phyloP scores from a whole-genome alignment of 148 eudicot genomes.

The Cornus florida region DNA sequence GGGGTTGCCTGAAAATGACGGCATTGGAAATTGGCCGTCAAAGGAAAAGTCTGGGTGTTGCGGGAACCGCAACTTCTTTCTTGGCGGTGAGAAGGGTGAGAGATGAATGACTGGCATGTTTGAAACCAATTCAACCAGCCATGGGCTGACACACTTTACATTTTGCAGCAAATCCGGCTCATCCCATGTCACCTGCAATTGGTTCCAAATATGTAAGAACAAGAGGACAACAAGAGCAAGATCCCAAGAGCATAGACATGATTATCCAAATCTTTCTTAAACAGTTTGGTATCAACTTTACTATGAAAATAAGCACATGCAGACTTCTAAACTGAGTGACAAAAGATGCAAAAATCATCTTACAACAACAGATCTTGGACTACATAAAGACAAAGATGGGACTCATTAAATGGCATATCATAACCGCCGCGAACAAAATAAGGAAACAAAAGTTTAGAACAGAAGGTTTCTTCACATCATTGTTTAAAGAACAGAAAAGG shows the following conservation, averaged over 20 bases:
- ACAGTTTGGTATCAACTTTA: background rate
- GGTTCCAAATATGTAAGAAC: background rate
- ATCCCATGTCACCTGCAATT: constrained; percentile 53
- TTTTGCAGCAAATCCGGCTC: constrained; percentile 57
- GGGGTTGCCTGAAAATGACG: constrained; percentile 52
- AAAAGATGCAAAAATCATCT: background rate
- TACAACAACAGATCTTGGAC: background rate
- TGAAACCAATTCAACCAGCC: constrained; percentile 61
- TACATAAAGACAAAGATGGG: background rate
- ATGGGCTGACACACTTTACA: constrained; percentile 59
- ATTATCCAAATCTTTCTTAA: background rate
- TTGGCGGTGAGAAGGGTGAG: constrained; percentile 53
- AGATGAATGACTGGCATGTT: constrained; percentile 45
- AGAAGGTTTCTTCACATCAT: background rate
- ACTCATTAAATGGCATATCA: background rate
- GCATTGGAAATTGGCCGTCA: constrained; percentile 41
- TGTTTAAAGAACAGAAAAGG: background rate
- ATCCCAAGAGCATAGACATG: background rate
- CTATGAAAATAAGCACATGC: background rate
- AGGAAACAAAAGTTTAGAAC: background rate
- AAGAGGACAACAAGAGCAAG: background rate
- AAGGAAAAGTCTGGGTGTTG: constrained; percentile 41
- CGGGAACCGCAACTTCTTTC: constrained; percentile 46
- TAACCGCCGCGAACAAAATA: background rate
- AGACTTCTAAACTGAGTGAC: background rate